These are phyloP conservation scores for Kluyveromyces lactis DNA, from an alignment of 805 yeast genomes.

Conservation along the genomic window DNA sequence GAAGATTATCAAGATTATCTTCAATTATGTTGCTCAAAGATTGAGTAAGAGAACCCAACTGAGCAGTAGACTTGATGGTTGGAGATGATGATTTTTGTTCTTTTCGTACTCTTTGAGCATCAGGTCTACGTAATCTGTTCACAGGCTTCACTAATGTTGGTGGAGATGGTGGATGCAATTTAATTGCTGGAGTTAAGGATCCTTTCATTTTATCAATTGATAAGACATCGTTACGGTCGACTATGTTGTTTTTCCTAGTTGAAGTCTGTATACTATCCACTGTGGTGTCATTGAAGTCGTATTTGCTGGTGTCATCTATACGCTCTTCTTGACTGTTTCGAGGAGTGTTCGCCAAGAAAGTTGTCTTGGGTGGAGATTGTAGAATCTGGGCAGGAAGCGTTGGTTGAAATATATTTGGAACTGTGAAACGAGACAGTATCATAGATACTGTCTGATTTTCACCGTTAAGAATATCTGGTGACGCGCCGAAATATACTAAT, in stretches of 20 bases:
- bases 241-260: neutral
- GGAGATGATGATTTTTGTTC: neutral
- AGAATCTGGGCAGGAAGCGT: constrained; percentile 6
- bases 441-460: constrained; percentile 25
- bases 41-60: constrained; percentile 6
- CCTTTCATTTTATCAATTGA: constrained; percentile 4
- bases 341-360: constrained; percentile 3
- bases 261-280: constrained; percentile 1
- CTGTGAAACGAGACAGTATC: constrained; percentile 20
- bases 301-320: neutral
- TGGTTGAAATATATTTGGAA: constrained; percentile 17
- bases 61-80: constrained; percentile 1
- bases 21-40: constrained; percentile 6
- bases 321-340: constrained; percentile 2
- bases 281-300: constrained; percentile 1
- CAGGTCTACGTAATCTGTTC: too few species aligned
- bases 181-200: constrained; percentile 2
- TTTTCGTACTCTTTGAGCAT: neutral
- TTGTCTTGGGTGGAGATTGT: constrained; percentile 3
- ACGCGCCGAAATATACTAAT: constrained; percentile 26
- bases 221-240: neutral
- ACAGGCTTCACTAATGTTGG: constrained; percentile 1
- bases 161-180: constrained; percentile 3
- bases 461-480: constrained; percentile 22
- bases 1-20: neutral